Evolutionary conservation across 768 basidiomycete genomes (phyloP), one percentile per base, ranked within the genome.

Genomic region (Pleurotus eryngii): DNA sequence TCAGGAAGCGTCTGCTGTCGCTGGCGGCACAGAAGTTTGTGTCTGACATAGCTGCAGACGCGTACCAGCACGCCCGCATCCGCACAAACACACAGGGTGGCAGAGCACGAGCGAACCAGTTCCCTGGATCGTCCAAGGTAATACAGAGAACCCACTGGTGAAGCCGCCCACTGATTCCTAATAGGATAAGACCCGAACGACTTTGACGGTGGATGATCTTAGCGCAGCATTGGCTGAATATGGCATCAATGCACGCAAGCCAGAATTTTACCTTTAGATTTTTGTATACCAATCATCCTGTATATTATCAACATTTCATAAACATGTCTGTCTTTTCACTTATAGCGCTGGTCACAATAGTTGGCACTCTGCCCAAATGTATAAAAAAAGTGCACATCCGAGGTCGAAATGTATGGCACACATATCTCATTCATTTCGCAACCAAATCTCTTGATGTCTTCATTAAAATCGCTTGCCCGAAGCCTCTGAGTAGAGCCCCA

Each of bases 21-120:
- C 81, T 98, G 11, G 95, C 97, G 2, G 94, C 97, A 0, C 97
- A 99, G 68, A 98, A 98, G 67, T 98, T 99, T 68, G 88, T 98
- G 45, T 92, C 95, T 5, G 96, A 98, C 67, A 95, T 99, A 56
- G 90, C 96, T 2, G 84, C 91, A 2, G 97, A 99, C 70, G 95
- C 97, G 8, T 98, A 92, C 73, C 95, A 98, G 67, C 96, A 98
- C 72, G 97, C 97, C 6, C 90, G 96, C 27, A 92, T 98, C 65
- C 86, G 97, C 38, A 92, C 92, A 1, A 96, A 92, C 59, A 93
- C 92, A 37, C 68, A 86, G 4, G 84, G 87, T 26, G 89, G 91
- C 38, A 81, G 91, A 14, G 78, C 84, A 26, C 80, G 89, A 24
- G 77, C 82, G 9, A 84, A 81, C 63, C 83, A 84, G 62, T 87